Percentiles rank a stretch among this genome's conserved stretches.
These are phyloP conservation scores for Candida qinlingensis DNA, from an alignment of 805 yeast species.

Conservation along the genomic window DNA sequence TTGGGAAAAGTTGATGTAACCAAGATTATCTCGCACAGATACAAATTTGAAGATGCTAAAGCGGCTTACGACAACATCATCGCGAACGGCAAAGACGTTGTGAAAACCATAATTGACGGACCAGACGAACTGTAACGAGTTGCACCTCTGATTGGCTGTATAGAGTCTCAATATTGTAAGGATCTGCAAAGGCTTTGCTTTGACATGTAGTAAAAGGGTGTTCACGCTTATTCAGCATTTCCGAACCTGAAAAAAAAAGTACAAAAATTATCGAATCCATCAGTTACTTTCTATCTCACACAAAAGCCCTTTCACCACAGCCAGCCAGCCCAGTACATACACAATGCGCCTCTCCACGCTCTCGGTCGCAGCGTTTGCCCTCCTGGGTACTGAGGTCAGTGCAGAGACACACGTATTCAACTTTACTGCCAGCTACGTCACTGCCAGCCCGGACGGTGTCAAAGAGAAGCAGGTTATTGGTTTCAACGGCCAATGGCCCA, in stretches of 20 bases:
- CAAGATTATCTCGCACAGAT: constrained; percentile 68
- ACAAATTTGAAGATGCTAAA: constrained; percentile 64
- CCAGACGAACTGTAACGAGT: constrained; percentile 35
- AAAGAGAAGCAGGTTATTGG: constrained; percentile 54
- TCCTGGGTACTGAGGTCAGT: constrained; percentile 2
- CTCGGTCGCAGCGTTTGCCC: not conserved
- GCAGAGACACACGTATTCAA: constrained; percentile 48
- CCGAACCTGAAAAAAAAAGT: not conserved
- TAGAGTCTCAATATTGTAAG: no score
- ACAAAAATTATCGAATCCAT: not conserved
- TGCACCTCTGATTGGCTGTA: no score
- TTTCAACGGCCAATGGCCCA: constrained; percentile 68
- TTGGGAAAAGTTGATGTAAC: constrained; percentile 62
- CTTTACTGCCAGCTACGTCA: constrained; percentile 53
- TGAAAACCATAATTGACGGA: constrained; percentile 79
- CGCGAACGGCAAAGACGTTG: constrained; percentile 56
- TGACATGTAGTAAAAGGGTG: no score
- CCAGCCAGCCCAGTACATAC: not conserved
- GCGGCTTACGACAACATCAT: constrained; percentile 66
- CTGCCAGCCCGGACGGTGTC: constrained; percentile 64
- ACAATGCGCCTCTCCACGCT: constrained; percentile 9
- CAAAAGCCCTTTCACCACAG: not conserved
- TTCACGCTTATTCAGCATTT: no score
- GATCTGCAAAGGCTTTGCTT: no score
- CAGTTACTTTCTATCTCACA: not conserved